Evolutionary conservation across 116 monocot genomes (phyloP), one percentile per base, ranked within the genome.

Genomic region (Cymodocea nodosa): DNA sequence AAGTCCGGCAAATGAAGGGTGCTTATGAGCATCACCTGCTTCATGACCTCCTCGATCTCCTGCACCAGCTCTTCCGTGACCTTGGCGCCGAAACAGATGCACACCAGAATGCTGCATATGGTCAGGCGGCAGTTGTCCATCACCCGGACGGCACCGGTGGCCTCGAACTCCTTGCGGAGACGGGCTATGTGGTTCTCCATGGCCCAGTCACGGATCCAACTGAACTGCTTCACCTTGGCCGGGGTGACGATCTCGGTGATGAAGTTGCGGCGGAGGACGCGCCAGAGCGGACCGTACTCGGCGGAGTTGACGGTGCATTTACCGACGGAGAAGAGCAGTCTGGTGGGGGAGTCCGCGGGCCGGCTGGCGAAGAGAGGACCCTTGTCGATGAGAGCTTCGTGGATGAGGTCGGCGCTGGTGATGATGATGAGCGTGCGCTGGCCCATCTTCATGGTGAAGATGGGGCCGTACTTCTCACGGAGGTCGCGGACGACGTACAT

Each of bases 131-230:
- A 90, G 69, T 81, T 81, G 23, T 60, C 48, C 76, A 95, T 87
- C 39, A 95, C 59, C 37, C 70, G 20, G 8, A 83, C 78, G 11
- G 77, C 52, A 4, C 83, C 86, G 4, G 57, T 55, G 8, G 20
- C 17, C 4, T 50, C 17, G 55, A 60, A 64, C 70, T 90, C 81
- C 1, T 14, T 10, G 22, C 76, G 72, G 48, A 95, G 69, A 5
- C 95, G 82, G 11, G 55, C 59, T 18, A 85, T 62, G 72, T 90
- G 95, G 59, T 72, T 76, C 22, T 37, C 57, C 19, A 95, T 69
- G 11, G 87, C 95, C 90, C 95, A 90, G 59, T 87, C 81, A 15
- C 95, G 87, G 69, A 95, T 83, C 95, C 90, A 95, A 0, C 66
- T 69, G 73, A 82, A 87, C 66, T 79, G 73, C 62, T 52, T 54